Percentiles rank a stretch among this genome's conserved stretches.
phyloP scores from a whole-genome alignment of 2,329 filamentous ascomycete species.

The Colletotrichum gloeosporioides region DNA sequence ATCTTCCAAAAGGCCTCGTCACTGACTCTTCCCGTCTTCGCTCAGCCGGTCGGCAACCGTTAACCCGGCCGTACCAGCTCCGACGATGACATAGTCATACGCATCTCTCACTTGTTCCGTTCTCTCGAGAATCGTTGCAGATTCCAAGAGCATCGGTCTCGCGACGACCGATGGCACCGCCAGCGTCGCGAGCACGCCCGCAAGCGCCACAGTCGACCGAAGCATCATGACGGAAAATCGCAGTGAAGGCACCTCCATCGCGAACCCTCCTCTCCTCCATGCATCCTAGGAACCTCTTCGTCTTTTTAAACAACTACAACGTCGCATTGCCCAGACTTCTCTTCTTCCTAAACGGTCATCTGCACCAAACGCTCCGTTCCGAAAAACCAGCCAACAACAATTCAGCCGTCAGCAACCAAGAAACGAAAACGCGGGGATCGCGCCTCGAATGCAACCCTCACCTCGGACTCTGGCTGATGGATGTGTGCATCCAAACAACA shows the following conservation, averaged over 20 bases:
- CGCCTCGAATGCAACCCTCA: background rate
- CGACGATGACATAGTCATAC: slow-evolving; percentile 40
- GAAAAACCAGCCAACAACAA: background rate
- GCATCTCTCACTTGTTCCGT: background rate
- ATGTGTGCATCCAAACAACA: background rate
- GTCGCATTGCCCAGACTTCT: background rate
- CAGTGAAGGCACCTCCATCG: rapidly evolving
- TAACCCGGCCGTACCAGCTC: slow-evolving; percentile 49
- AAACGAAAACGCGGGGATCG: background rate
- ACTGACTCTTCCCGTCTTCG: slow-evolving; percentile 29
- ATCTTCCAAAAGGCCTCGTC: too few species aligned
- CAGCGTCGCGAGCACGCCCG: background rate
- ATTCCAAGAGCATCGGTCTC: background rate
- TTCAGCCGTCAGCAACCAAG: background rate
- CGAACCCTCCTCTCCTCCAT: background rate
- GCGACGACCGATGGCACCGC: background rate
- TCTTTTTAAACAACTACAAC: background rate
- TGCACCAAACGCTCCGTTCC: background rate
- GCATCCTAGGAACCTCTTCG: rapidly evolving
- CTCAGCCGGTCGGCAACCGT: slow-evolving; percentile 42
- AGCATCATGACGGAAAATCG: background rate
- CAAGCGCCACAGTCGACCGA: background rate
- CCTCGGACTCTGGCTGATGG: background rate
- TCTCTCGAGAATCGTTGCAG: background rate
- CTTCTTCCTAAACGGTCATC: background rate